Evolutionary conservation across 768 basidiomycete species (phyloP), one percentile per base, ranked within the genome.

Genomic region (Boletus sp.): DNA sequence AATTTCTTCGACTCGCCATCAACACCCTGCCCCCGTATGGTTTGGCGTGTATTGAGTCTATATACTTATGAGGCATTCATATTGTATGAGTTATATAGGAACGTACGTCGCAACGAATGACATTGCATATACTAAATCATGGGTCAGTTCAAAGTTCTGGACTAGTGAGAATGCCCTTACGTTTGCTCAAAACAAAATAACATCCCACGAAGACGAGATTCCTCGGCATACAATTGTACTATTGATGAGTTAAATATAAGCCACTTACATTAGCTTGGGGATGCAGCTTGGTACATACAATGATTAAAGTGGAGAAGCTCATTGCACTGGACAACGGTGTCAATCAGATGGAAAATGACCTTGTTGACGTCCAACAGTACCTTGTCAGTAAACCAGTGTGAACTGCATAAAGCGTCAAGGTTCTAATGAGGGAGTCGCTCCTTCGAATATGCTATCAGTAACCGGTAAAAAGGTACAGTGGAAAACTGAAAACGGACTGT

Each of bases 91-190:
- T 2, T 2, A 24, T n/a, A 40, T 18, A 42, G 35, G 42, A 5
- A 72, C 82, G 50, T 64, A 85, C 83, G 86, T 83, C 39, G 86
- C 84, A 66, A 87, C 73, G 69, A 85, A 78, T n/a, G 85, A 86
- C 49, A 83, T 80, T 0, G 79, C 82, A 59, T 86, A 84, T n/a
- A 86, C 84, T 85, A 54, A 33, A 47, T 30, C 11, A 56, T 30
- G 47, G 30, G 49, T 45, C 47, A 57, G 47, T 51, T 47, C 37
- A 41, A 30, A 15, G 59, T 17, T 28, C 28, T 7, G n/a, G 42
- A 17, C 44, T 18, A 15, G 44, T n/a, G 36, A 46, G 7, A 28
- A 28, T 39, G 3, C 29, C 69, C 85, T 61, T 65, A 86, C 86
- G 62, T 74, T 89, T 89, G 68, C 82, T 84, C 36, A 88, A 68